Evolutionary conservation across 768 basidiomycete species (phyloP), one percentile per base, ranked within the genome.

Genomic region (Lentinula detonsa): DNA sequence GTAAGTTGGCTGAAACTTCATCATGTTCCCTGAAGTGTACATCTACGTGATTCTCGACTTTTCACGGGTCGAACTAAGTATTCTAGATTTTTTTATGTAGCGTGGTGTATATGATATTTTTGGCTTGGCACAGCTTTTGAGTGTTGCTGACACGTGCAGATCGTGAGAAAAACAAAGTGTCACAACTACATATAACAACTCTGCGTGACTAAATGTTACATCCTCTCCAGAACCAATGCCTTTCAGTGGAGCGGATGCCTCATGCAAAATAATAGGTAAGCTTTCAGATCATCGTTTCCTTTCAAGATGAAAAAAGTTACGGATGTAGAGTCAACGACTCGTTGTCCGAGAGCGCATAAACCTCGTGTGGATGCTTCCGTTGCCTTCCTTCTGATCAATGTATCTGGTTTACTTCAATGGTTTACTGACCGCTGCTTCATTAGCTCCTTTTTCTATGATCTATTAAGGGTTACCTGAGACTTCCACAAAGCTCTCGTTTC

Each of bases 291-390:
- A 2, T 15, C 23, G 4, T 13, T 34, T 34, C 23, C 13, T 15
- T 11, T 33, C 31, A 51, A 34, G 53, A 54, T 54, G 53, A 54
- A 54, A 35, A 35, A 4, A 54, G 37, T 52, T 54, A 54, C 53
- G 53, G 53, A 37, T 54, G 53, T 54, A 34, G 53, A 54, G 53
- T 54, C 53, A 5, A 39, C 18, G 53, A 54, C 53, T 54, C 53
- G 9, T 35, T 60, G 15, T 60, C 59, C 59, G 59, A 60, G 59
- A 60, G 59, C 59, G 59, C 59, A 60, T 60, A 60, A 59, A 60
- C 59, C 49, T 60, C 59, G 50, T 60, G 59, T 60, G 59, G 59
- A 60, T 49, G 50, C 13, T 60, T 60, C 59, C 59, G 59, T 60
- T 60, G 59, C 59, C 59, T 60, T 60, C 59, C 59, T 60, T 60